Conservation (phyloP, 202 grass and related monocot species). For the Digitaria exilis region DNA sequence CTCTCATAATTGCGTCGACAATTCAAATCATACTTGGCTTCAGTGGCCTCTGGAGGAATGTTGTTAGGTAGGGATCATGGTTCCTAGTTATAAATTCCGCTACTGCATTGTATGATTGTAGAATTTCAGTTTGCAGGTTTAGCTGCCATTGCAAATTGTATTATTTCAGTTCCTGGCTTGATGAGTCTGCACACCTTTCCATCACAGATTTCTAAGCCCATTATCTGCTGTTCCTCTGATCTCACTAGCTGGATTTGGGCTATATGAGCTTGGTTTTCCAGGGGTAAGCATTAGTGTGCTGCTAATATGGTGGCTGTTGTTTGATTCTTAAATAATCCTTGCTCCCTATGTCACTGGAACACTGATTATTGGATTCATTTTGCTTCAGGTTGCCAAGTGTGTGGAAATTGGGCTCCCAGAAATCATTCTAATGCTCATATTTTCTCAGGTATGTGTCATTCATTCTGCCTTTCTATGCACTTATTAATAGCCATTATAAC, state of each 20-base stretch:
- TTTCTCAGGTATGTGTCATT: slow-evolving; percentile 63
- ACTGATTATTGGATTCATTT: neutral
- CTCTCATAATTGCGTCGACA: slow-evolving; percentile 71
- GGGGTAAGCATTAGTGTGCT: slow-evolving; percentile 46
- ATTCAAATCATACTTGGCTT: slow-evolving; percentile 93
- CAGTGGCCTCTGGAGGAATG: slow-evolving; percentile 90
- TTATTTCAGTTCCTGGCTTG: slow-evolving; percentile 1
- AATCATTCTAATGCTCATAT: slow-evolving; percentile 71
- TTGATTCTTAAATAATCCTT: neutral
- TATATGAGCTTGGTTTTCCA: slow-evolving; percentile 90
- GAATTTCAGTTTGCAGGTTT: neutral
- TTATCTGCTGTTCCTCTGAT: slow-evolving; percentile 80
- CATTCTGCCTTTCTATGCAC: neutral
- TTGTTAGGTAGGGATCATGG: slow-evolving; percentile 50
- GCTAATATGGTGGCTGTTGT: neutral
- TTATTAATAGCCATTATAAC: neutral
- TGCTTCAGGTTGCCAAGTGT: slow-evolving; percentile 78
- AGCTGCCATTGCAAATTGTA: neutral
- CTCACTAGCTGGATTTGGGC: slow-evolving; percentile 79
- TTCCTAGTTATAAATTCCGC: neutral
- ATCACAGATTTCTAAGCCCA: slow-evolving; percentile 70
- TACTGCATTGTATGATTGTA: neutral
- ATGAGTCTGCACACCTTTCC: neutral
- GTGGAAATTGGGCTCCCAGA: slow-evolving; percentile 84
- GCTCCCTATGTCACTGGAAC: neutral